Conservation (phyloP, 2,329 filamentous ascomycete species). For the Tolypocladium pustulatum region DNA sequence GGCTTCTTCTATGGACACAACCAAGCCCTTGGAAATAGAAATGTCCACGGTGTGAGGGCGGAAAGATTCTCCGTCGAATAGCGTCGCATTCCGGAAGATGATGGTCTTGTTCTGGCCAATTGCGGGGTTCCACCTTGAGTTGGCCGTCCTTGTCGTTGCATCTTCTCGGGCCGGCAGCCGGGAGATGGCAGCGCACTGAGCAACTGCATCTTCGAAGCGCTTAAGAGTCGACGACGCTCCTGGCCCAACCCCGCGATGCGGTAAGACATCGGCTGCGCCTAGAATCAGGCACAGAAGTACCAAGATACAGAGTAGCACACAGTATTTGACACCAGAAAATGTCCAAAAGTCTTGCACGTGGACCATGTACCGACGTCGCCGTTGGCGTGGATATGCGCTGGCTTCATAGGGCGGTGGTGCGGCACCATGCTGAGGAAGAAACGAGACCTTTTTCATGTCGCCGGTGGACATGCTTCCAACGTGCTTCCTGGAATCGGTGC, state of each 20-base stretch:
- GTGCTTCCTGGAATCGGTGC: background rate
- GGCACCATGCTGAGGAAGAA: background rate
- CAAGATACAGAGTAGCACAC: background rate
- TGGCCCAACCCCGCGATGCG: background rate
- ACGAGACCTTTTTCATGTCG: background rate
- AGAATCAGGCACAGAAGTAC: background rate
- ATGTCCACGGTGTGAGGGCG: background rate
- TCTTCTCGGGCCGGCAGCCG: background rate
- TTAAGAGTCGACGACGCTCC: background rate
- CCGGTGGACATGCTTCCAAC: background rate
- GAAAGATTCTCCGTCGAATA: background rate
- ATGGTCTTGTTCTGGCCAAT: background rate
- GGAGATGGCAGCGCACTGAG: background rate
- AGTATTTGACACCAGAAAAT: background rate
- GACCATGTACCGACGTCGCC: background rate
- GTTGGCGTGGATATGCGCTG: background rate
- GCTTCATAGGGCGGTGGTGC: background rate
- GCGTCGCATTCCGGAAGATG: background rate
- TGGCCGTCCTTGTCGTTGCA: background rate
- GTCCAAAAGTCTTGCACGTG: background rate
- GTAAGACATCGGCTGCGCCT: background rate
- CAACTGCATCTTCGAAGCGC: background rate
- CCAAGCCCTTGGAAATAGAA: background rate
- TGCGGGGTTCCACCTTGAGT: background rate
- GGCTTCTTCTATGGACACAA: background rate